phyloP scores from a whole-genome alignment of 768 basidiomycete species.

The Rhizopogon vulgaris region DNA sequence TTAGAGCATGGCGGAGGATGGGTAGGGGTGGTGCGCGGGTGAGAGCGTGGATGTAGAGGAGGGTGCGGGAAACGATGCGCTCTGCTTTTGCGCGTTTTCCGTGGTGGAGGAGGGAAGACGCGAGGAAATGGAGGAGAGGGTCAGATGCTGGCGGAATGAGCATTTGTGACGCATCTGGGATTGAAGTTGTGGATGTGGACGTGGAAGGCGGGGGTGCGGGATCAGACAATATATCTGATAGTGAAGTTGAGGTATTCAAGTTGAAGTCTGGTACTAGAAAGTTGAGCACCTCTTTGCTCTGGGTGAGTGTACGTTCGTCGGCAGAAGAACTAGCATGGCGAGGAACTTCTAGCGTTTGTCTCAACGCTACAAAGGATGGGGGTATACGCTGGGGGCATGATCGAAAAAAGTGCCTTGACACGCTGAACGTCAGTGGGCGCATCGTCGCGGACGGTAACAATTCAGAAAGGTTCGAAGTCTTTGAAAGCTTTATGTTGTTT shows the following conservation, averaged over 20 bases:
- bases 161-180: conserved; percentile 17
- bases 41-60: conserved; percentile 66
- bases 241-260: background rate
- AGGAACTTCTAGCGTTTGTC: background rate
- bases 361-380: background rate
- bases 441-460: background rate
- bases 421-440: background rate
- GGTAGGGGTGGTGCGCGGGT: conserved; percentile 78
- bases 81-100: conserved; percentile 62
- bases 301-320: conserved; percentile 17
- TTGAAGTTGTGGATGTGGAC: background rate
- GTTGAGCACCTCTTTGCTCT: conserved; percentile 17
- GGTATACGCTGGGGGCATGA: background rate
- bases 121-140: conserved; percentile 65
- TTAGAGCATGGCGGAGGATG: conserved; percentile 68
- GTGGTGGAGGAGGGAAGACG: conserved; percentile 53
- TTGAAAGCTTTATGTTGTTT: background rate
- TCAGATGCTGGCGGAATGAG: conserved; percentile 71
- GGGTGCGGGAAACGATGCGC: conserved; percentile 49
- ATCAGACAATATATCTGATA: background rate
- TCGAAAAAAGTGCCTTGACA: background rate
- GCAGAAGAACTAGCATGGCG: conserved; percentile 13
- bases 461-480: background rate
- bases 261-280: conserved; percentile 17
- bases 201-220: background rate